Base-by-base conservation (phyloP, 2,329 filamentous ascomycete species). In the Ascochyta pisi region DNA sequence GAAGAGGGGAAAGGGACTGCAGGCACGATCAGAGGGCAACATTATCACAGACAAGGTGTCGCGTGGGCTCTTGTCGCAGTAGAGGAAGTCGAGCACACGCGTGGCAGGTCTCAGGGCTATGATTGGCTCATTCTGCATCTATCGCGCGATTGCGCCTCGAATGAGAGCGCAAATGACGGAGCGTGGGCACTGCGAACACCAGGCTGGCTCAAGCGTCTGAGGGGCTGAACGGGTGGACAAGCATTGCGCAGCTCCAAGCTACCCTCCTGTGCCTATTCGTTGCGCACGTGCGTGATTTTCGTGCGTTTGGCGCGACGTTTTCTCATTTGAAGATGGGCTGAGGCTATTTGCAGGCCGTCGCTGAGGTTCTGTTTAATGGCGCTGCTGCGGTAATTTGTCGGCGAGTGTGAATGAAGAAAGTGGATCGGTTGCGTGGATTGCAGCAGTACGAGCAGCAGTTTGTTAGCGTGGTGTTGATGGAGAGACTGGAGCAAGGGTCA, bases 61-160 rank as follows among this genome's bases (percentile, higher is more conserved):
- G 66, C 66, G 66, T 69, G 66, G 63, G 66, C 65, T 64, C 50
- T 63, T 66, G 62, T 68, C 56, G 60, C 65, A 67, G 49, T 57
- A 45, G 41, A 55, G 39, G 51, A 50, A 43, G 47, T 54, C 35
- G 64, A 65, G 61, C 62, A 60, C 62, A 61, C 46, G 61, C 54
- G 58, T 54, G 40, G 46, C 48, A 43, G 35, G 47, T 51, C 47
- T 48, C 50, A 49, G 55, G 22, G 45, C 46, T 52, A 39, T 69
- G 66, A 69, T 69, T 69, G 66, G 66, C 50, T 38, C 35, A 27
- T 34, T 27, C 40, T 44, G 40, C 29, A 56, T 54, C 52, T 35
- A 26, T 42, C 51, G 47, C 50, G 49, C 46, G 40, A 59, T 57
- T 34, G 48, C 58, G 58, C 64, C 65, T 69, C 65, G 64, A 68